Percentiles rank a stretch among this genome's conserved stretches.
phyloP scores from a whole-genome alignment of 108 stramenopile species.

The Stephanodiscus minutulus region DNA sequence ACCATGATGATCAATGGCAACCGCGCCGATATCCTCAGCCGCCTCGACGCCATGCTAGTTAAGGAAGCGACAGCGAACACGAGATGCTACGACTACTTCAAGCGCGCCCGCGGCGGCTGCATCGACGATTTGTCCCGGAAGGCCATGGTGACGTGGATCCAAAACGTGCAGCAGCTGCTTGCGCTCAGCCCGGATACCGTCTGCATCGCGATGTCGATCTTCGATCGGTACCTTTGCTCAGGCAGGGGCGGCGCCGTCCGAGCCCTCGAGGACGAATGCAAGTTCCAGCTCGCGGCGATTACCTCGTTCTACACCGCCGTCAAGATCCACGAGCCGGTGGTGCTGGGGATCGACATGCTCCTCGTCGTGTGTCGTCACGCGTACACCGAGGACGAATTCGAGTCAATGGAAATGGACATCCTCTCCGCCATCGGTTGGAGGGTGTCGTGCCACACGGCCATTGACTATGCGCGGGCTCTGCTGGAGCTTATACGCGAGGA shows the following conservation, averaged over 20 bases:
- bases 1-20: slow-evolving; percentile 15
- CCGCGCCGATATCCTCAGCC: slow-evolving; percentile 23
- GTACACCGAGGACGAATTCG: slow-evolving; percentile 31
- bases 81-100: slow-evolving; percentile 31
- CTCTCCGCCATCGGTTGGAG: slow-evolving; percentile 43
- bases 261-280: slow-evolving; percentile 22
- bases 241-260: slow-evolving; percentile 7
- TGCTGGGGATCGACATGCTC: slow-evolving; percentile 38
- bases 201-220: slow-evolving; percentile 56
- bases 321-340: slow-evolving; percentile 65
- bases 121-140: slow-evolving; percentile 39
- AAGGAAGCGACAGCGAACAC: slow-evolving; percentile 15
- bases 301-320: slow-evolving; percentile 70
- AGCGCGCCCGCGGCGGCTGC: slow-evolving; percentile 7
- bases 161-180: slow-evolving; percentile 32
- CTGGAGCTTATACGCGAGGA: slow-evolving; percentile 27
- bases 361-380: slow-evolving; percentile 28
- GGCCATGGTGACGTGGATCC: slow-evolving; percentile 44
- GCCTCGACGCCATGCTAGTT: slow-evolving; percentile 30
- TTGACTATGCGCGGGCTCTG: slow-evolving; percentile 45
- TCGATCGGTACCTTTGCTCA: slow-evolving; percentile 48
- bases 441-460: slow-evolving; percentile 38
- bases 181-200: slow-evolving; percentile 60
- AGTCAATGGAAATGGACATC: slow-evolving; percentile 45
- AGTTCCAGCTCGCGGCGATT: slow-evolving; percentile 78